These are phyloP conservation scores for Wickerhamomyces tratensis DNA, from an alignment of 805 yeast species.

Conservation along the genomic window DNA sequence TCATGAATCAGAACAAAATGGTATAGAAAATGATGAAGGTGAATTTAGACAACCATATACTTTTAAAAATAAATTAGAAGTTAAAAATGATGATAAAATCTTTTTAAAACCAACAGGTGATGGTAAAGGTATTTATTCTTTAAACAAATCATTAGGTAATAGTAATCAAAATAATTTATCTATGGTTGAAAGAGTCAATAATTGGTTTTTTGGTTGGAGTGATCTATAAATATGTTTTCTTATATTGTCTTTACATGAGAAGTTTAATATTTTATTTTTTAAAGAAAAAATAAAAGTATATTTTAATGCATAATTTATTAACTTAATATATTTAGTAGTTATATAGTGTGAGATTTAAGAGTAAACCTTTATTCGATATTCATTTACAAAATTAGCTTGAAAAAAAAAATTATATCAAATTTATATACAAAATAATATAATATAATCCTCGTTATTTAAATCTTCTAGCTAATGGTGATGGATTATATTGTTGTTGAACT, in stretches of 20 bases:
- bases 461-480: slow-evolving; percentile 15
- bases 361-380: no score
- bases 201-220: slow-evolving; percentile 49
- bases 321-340: no score
- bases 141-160: slow-evolving; percentile 14
- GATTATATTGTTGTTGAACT: slow-evolving; percentile 6
- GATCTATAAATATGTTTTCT: slow-evolving; percentile 20
- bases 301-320: no score
- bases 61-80: slow-evolving; percentile 20
- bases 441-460: neutral
- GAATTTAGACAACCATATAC: slow-evolving; percentile 2
- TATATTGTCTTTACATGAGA: no score
- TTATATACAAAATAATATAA: no score
- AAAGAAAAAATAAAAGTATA: no score
- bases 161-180: slow-evolving; percentile 14
- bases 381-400: no score
- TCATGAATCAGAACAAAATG: slow-evolving; percentile 7
- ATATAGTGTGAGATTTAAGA: no score
- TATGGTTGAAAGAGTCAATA: slow-evolving; percentile 25
- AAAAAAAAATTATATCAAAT: no score
- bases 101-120: slow-evolving; percentile 19
- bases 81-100: slow-evolving; percentile 33
- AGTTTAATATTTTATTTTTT: no score
- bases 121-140: slow-evolving; percentile 10
- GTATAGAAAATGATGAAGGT: slow-evolving; percentile 3